Evolutionary conservation across 2,329 filamentous ascomycete species (phyloP).

Genomic region (Aotearoamyces nothofagi): DNA sequence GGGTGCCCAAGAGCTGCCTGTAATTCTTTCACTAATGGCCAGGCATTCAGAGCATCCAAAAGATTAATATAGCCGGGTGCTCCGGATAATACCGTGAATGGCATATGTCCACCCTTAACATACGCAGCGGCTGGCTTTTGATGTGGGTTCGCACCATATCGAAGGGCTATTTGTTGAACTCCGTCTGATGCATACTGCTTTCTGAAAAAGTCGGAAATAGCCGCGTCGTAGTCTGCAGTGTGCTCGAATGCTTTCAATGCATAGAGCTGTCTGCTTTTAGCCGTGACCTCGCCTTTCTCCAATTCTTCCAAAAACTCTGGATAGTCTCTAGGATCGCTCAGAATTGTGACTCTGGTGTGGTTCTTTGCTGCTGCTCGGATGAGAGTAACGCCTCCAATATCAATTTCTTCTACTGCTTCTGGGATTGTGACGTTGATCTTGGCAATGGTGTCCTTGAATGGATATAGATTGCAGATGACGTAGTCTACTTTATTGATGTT

Average conservation of each 20-base stretch:
- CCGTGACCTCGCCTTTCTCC: conserved; percentile 71
- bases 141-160: conserved; percentile 95
- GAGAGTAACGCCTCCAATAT: conserved; percentile 94
- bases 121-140: conserved; percentile 92
- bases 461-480: conserved; percentile 96
- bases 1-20: conserved; percentile 76
- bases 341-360: conserved; percentile 86
- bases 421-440: conserved; percentile 95
- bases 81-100: conserved; percentile 88
- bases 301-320: conserved; percentile 86
- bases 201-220: conserved; percentile 94
- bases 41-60: conserved; percentile 89
- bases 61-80: conserved; percentile 96
- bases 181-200: conserved; percentile 87
- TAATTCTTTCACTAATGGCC: conserved; percentile 93
- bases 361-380: conserved; percentile 97
- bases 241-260: conserved; percentile 97
- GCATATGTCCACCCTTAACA: conserved; percentile 55
- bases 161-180: conserved; percentile 66
- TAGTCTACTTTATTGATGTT: conserved; percentile 93
- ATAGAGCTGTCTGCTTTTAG: conserved; percentile 73
- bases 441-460: conserved; percentile 95
- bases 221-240: conserved; percentile 89
- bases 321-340: conserved; percentile 90
- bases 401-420: conserved; percentile 96